phyloP scores from a whole-genome alignment of 345 rosid genomes.

The Populus ilicifolia region DNA sequence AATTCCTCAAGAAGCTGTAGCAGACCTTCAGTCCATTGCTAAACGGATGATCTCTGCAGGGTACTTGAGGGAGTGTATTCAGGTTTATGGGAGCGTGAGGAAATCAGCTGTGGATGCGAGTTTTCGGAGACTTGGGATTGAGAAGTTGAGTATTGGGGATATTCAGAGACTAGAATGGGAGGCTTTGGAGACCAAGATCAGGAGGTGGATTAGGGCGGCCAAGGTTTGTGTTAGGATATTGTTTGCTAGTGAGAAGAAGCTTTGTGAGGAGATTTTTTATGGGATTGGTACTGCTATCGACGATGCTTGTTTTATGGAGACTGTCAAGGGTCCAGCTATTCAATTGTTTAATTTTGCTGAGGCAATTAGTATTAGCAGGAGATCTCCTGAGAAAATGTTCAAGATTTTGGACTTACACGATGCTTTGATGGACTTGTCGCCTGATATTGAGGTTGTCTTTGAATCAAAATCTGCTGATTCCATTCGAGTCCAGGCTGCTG shows the following conservation, averaged over 20 bases:
- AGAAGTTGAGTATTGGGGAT: slow-evolving; percentile 88
- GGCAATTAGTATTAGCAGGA: slow-evolving; percentile 78
- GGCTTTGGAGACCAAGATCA: slow-evolving; percentile 72
- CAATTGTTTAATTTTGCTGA: slow-evolving; percentile 84
- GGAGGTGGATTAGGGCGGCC: slow-evolving; percentile 88
- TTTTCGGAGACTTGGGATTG: slow-evolving; percentile 66
- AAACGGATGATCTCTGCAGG: slow-evolving; percentile 75
- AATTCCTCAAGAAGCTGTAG: slow-evolving; percentile 63
- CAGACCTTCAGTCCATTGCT: slow-evolving; percentile 67
- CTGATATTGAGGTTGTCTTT: slow-evolving; percentile 77
- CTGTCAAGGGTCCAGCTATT: slow-evolving; percentile 70
- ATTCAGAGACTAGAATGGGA: slow-evolving; percentile 87
- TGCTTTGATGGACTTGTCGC: slow-evolving; percentile 58
- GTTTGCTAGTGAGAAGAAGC: slow-evolving; percentile 78
- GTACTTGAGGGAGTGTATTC: slow-evolving; percentile 80
- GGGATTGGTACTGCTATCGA: slow-evolving; percentile 60
- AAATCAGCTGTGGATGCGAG: slow-evolving; percentile 79
- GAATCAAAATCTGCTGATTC: slow-evolving; percentile 53
- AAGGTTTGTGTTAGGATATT: slow-evolving; percentile 67
- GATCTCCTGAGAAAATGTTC: slow-evolving; percentile 91
- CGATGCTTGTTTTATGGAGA: slow-evolving; percentile 82
- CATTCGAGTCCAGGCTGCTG: slow-evolving; percentile 63
- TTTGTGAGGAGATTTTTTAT: slow-evolving; percentile 78
- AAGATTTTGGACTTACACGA: slow-evolving; percentile 90
- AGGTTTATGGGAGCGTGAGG: slow-evolving; percentile 83